Base-by-base conservation (phyloP, 2,329 filamentous ascomycete species). In the Beauveria rudraprayagi region DNA sequence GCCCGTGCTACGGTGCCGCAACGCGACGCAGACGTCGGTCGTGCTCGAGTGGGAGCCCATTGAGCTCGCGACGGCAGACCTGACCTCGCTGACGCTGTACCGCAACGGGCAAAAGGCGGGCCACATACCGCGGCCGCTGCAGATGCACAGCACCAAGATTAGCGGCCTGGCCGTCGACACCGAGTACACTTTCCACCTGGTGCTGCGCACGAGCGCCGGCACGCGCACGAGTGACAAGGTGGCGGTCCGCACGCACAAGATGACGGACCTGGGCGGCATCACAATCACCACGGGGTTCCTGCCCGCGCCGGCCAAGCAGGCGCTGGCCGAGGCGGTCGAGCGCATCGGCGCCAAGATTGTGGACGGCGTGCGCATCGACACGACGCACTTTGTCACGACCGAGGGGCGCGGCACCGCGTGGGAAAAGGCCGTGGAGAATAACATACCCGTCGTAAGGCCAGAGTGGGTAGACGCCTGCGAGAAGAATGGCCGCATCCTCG, bases 381-480 rank as follows among this genome's bases (percentile, higher is more conserved):
- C 94, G 1, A 99, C 94, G 17, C 94, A 99, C 76, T 99, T 99
- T 72, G 91, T 99, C 63, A 97, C 93, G 65, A 96, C 91, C 10
- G 94, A 99, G 73, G 92, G 92, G 34, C 81, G 92, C 61, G 94
- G 94, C 37, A 82, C 90, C 56, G 83, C 88, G 14, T 99, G 94
- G 94, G 94, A 99, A 77, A 95, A 94, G 79, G 94, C 94, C 1
- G 88, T 93, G 34, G 93, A 97, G 78, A 95, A 92, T 84, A 99
- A 97, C 73, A 96, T 99, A 60, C 94, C 94, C 8, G 91, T 99
- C 11, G 94, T 99, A 24, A 85, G 94, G 44, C 94, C 94, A 22
- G 94, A 99, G 74, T 99, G 94, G 94, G 84, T 99, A 34, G 90
- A 96, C 68, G 93, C 92, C n/a, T 99, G 94, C 72, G 93, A 97